These are phyloP conservation scores for Lipomyces japonicus DNA, from an alignment of 805 yeast species.

Conservation along the genomic window DNA sequence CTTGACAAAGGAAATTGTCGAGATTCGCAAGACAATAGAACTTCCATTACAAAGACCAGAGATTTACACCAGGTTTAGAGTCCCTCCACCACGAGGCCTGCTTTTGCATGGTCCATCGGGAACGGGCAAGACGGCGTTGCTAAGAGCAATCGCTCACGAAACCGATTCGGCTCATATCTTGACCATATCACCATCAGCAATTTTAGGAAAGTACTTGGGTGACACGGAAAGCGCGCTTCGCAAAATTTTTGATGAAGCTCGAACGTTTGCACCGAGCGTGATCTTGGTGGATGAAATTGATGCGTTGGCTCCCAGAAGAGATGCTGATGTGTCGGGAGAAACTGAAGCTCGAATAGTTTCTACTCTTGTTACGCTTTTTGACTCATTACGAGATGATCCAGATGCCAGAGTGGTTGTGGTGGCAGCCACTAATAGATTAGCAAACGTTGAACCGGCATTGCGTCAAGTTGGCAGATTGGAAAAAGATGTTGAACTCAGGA, in stretches of 20 bases:
- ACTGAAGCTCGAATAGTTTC: slow-evolving; percentile 83
- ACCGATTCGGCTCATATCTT: slow-evolving; percentile 69
- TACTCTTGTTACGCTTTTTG: slow-evolving; percentile 77
- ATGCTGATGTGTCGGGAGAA: slow-evolving; percentile 71
- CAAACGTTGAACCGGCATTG: slow-evolving; percentile 63
- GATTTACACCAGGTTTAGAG: slow-evolving; percentile 77
- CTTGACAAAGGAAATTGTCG: slow-evolving; percentile 55
- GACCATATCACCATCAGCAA: slow-evolving; percentile 83
- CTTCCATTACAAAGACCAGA: slow-evolving; percentile 77
- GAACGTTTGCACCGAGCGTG: slow-evolving; percentile 78
- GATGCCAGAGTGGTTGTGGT: slow-evolving; percentile 61
- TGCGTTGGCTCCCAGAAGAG: slow-evolving; percentile 80
- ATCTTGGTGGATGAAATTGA: slow-evolving; percentile 92
- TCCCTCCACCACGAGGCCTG: slow-evolving; percentile 91
- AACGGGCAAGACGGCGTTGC: slow-evolving; percentile 88
- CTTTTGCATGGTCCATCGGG: slow-evolving; percentile 95
- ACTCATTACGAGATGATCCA: slow-evolving; percentile 46
- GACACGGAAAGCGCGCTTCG: slow-evolving; percentile 88
- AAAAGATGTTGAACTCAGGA: slow-evolving; percentile 83
- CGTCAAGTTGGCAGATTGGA: slow-evolving; percentile 88
- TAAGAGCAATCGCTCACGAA: slow-evolving; percentile 76
- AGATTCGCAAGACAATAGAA: slow-evolving; percentile 63
- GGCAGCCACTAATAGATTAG: slow-evolving; percentile 73
- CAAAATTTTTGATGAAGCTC: slow-evolving; percentile 78
- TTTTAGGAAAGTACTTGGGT: slow-evolving; percentile 88